Percentiles rank a stretch among this genome's conserved stretches.
phyloP scores from a whole-genome alignment of 495 filamentous ascomycete species.

The Xylaria bambusicola region DNA sequence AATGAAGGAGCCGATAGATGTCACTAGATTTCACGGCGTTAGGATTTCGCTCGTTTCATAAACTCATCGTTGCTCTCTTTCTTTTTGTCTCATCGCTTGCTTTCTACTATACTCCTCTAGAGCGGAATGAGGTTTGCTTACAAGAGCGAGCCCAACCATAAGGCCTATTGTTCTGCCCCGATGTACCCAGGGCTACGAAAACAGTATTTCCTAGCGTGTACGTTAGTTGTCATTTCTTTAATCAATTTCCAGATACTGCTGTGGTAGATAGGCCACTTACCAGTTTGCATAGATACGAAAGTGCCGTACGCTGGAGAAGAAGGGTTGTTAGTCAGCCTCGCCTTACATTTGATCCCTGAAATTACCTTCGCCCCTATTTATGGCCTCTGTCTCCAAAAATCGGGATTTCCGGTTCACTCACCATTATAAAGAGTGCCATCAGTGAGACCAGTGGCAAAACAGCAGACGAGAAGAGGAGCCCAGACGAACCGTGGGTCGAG shows the following conservation, averaged over 20 bases:
- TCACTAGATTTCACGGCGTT: slow-evolving; percentile 4
- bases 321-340: slow-evolving; percentile 20
- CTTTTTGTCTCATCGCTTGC: neutral
- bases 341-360: no score
- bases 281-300: slow-evolving; percentile 60
- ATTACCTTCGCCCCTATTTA: no score
- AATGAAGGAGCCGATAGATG: slow-evolving; percentile 32
- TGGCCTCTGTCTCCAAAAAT: no score
- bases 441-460: slow-evolving; percentile 51
- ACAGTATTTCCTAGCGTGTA: slow-evolving; percentile 28
- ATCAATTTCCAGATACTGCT: neutral
- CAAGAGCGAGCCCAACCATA: slow-evolving; percentile 34
- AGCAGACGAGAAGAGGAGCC: slow-evolving; percentile 49
- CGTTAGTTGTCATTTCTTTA: slow-evolving; percentile 2
- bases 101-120: no score
- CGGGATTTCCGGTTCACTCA: slow-evolving; percentile 26
- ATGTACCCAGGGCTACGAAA: slow-evolving; percentile 31
- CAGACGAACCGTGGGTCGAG: slow-evolving; percentile 43
- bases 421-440: slow-evolving; percentile 56
- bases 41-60: no score
- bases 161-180: slow-evolving; percentile 30
- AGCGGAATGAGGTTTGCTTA: neutral
- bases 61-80: no score
- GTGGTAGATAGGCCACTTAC: slow-evolving; percentile 27
- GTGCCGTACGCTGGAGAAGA: slow-evolving; percentile 50